Evolutionary conservation across 371 early-diverging fungal species (phyloP).

Genomic region (Mucor ambiguus): DNA sequence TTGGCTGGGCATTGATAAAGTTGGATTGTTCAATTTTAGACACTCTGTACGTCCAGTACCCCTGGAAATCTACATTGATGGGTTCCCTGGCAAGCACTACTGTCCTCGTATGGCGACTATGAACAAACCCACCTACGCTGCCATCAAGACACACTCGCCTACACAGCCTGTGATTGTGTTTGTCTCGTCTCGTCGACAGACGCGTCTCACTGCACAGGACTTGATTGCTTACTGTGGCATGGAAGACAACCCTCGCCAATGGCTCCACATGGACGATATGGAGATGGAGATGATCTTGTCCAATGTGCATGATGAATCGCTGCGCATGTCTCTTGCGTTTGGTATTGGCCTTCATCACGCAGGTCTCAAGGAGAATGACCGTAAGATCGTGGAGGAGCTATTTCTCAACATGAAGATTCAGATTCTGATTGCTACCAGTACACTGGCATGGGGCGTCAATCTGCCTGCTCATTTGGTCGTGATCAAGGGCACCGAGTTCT

Average conservation of each 20-base stretch:
- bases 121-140: constrained; percentile 95
- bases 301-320: constrained; percentile 75
- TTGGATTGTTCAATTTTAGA: constrained; percentile 92
- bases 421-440: constrained; percentile 95
- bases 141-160: constrained; percentile 92
- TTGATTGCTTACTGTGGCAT: constrained; percentile 89
- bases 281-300: constrained; percentile 75
- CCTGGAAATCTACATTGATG: constrained; percentile 94
- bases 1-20: constrained; percentile 90
- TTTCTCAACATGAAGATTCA: constrained; percentile 94
- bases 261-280: constrained; percentile 83
- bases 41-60: constrained; percentile 97
- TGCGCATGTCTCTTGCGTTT: constrained; percentile 84
- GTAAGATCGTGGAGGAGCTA: constrained; percentile 91
- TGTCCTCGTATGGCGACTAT: constrained; percentile 97
- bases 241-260: constrained; percentile 91
- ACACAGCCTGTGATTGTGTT: constrained; percentile 95
- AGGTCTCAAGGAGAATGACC: constrained; percentile 89
- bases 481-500: constrained; percentile 98
- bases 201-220: constrained; percentile 92
- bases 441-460: constrained; percentile 99
- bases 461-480: constrained; percentile 98
- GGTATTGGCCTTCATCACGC: constrained; percentile 99
- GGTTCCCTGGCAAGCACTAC: constrained; percentile 94
- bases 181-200: constrained; percentile 96